phyloP scores from a whole-genome alignment of 257 asterid species.

The Capsicum chinense region DNA sequence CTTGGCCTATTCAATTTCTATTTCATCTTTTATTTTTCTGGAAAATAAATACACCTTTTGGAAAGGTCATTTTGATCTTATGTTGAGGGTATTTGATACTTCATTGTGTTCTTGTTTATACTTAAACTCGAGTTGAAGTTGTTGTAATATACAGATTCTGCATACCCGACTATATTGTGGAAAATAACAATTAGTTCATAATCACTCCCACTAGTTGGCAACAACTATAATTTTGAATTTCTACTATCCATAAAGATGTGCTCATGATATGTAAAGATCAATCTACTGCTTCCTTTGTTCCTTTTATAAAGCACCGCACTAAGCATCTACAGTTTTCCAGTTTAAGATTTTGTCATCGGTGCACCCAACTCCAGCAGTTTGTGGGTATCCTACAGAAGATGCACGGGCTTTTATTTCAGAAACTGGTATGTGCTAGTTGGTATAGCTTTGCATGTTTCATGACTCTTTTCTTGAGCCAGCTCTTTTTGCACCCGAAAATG shows the following conservation, averaged over 20 bases:
- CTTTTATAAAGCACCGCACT: not conserved
- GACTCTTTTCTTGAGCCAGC: not conserved
- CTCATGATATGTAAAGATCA: not conserved
- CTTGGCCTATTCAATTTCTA: too few relatives aligned
- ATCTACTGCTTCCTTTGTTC: not conserved
- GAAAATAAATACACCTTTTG: too few relatives aligned
- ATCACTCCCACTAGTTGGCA: constrained; percentile 3
- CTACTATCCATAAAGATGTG: not conserved
- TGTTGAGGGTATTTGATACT: too few relatives aligned
- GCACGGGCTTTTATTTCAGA: constrained; percentile 78
- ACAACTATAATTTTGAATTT: not conserved
- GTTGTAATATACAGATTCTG: too few relatives aligned
- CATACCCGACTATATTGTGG: too few relatives aligned
- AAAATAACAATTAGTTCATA: not conserved
- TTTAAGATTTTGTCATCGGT: constrained; percentile 81
- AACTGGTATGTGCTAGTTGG: constrained; percentile 57
- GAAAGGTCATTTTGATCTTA: too few relatives aligned
- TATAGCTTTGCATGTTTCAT: constrained; percentile 6
- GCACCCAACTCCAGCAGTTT: constrained; percentile 99
- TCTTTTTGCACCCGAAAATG: constrained; percentile 9
- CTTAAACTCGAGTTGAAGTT: too few relatives aligned
- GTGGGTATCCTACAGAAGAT: constrained; percentile 93
- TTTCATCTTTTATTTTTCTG: too few relatives aligned
- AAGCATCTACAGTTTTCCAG: constrained; percentile 49
- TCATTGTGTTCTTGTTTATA: too few relatives aligned